phyloP scores from a whole-genome alignment of 495 filamentous ascomycete species.

The Thermothielavioides terrestris region DNA sequence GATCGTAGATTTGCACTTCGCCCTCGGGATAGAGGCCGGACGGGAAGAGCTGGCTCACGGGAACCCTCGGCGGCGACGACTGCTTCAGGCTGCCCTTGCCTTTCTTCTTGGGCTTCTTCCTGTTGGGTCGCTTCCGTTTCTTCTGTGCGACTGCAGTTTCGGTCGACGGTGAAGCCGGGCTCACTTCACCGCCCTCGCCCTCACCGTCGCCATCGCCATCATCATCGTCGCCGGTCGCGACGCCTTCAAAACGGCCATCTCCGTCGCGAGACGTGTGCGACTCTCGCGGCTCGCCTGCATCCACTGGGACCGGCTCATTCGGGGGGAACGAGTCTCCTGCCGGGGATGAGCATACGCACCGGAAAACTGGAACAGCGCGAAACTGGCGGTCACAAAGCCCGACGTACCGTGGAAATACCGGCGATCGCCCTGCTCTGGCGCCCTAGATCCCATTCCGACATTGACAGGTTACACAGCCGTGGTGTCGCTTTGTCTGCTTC shows the following conservation, averaged over 20 bases:
- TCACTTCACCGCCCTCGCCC: neutral
- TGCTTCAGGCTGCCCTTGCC: slow-evolving; percentile 60
- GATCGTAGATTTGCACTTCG: slow-evolving; percentile 71
- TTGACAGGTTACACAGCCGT: neutral
- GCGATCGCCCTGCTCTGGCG: neutral
- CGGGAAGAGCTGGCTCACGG: slow-evolving; percentile 65
- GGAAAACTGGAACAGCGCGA: neutral
- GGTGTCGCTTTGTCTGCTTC: too few relatives aligned
- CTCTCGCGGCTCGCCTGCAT: neutral
- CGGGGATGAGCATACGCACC: neutral
- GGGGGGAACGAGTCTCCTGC: neutral
- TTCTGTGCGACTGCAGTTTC: slow-evolving; percentile 36
- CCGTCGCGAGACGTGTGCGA: neutral
- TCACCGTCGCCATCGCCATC: slow-evolving; percentile 25
- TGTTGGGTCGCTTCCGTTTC: slow-evolving; percentile 74
- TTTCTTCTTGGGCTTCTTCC: slow-evolving; percentile 47
- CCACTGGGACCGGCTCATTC: neutral
- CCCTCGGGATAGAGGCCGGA: slow-evolving; percentile 66
- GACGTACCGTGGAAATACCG: slow-evolving; percentile 3
- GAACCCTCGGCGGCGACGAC: slow-evolving; percentile 68
- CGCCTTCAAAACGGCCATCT: neutral
- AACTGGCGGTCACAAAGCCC: too few relatives aligned
- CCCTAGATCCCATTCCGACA: slow-evolving; percentile 4
- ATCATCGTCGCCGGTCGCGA: slow-evolving; percentile 57
- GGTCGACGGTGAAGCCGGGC: slow-evolving; percentile 20